These are phyloP conservation scores for Dictyostelium gargantuum DNA, from an alignment of 208 protist genomes.

Conservation along the genomic window DNA sequence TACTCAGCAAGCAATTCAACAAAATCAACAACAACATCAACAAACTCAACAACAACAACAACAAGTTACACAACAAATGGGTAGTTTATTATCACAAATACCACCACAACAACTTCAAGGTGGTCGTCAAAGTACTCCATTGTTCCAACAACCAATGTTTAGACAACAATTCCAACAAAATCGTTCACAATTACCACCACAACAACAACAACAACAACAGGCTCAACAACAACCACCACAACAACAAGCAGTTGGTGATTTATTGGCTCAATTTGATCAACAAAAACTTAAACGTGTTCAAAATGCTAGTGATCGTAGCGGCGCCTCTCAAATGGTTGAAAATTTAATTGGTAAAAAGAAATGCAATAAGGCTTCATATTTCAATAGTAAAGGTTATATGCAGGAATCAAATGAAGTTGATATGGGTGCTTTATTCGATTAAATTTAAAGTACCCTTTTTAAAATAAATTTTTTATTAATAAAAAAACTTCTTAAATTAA, in stretches of 20 bases:
- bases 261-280: conserved; percentile 1
- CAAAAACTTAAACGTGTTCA: background rate
- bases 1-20: background rate
- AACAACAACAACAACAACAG: background rate
- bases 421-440: background rate
- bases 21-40: conserved; percentile 19
- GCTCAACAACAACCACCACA: background rate
- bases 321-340: background rate
- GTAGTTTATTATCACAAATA: background rate
- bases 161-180: conserved; percentile 12
- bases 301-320: background rate
- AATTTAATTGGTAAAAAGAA: conserved; percentile 36
- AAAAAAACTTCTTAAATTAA: too few species aligned
- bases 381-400: background rate
- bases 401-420: background rate
- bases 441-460: too few species aligned
- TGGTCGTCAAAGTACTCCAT: background rate
- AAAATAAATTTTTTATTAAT: too few species aligned
- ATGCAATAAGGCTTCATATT: background rate
- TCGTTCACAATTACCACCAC: background rate
- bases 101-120: conserved; percentile 3
- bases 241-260: background rate
- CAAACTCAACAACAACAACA: background rate
- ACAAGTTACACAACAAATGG: background rate
- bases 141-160: background rate